Percentiles rank a stretch among this genome's conserved stretches.
Conservation (phyloP, 2,329 filamentous ascomycete species). For the Blumeria graminis region DNA sequence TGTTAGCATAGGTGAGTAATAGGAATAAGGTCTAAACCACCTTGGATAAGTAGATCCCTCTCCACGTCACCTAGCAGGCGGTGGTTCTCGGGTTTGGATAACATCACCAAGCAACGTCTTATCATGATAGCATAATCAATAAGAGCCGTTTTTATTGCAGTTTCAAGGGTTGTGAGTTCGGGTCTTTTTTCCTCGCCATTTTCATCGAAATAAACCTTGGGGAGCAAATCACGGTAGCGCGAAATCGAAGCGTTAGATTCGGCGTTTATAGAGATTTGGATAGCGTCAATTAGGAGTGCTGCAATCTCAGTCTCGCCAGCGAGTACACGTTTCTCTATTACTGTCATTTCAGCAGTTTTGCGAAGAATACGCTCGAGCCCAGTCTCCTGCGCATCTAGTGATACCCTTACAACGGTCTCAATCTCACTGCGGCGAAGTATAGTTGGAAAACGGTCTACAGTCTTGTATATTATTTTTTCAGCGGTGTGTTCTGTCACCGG, state of each 20-base stretch:
- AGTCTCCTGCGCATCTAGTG: constrained; percentile 56
- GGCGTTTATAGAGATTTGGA: constrained; percentile 54
- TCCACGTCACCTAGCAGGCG: constrained; percentile 23
- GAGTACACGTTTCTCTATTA: constrained; percentile 47
- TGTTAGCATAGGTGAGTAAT: constrained; percentile 5
- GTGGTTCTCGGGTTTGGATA: constrained; percentile 25
- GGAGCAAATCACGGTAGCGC: constrained; percentile 52
- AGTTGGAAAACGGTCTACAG: constrained; percentile 70
- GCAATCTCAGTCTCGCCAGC: constrained; percentile 50
- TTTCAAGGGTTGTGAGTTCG: constrained; percentile 37
- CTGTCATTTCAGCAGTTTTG: constrained; percentile 66
- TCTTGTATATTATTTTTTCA: constrained; percentile 67
- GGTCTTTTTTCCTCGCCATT: constrained; percentile 22
- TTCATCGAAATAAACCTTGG: constrained; percentile 18
- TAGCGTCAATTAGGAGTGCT: constrained; percentile 45
- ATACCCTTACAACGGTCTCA: constrained; percentile 33
- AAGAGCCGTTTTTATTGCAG: constrained; percentile 60
- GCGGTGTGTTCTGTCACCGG: constrained; percentile 49
- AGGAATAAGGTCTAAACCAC: not conserved
- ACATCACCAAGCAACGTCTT: constrained; percentile 53
- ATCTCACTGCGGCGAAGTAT: constrained; percentile 78
- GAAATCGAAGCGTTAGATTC: constrained; percentile 53
- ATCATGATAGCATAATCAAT: constrained; percentile 77
- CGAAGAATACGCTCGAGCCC: constrained; percentile 73
- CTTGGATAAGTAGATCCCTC: not conserved